Percentiles rank a stretch among this genome's conserved stretches.
phyloP scores from a whole-genome alignment of 2,329 filamentous ascomycete species.

The Penicillium sumatraense region DNA sequence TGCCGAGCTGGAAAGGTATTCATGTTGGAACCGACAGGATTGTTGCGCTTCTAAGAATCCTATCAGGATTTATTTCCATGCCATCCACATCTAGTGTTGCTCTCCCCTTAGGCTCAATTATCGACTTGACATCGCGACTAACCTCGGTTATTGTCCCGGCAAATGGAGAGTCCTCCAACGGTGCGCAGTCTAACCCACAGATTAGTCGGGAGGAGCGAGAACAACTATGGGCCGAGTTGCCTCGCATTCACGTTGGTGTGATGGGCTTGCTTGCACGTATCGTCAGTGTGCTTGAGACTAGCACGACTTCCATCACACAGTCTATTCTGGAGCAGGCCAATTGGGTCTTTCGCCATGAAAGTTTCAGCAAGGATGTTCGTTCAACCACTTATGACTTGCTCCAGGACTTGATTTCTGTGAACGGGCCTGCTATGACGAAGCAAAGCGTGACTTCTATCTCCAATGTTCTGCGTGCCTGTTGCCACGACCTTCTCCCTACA shows the following conservation, averaged over 20 bases:
- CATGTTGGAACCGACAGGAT: slow-evolving; percentile 73
- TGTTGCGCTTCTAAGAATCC: slow-evolving; percentile 65
- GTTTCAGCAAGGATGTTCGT: slow-evolving; percentile 59
- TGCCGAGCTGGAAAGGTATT: slow-evolving; percentile 77
- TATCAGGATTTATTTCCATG: slow-evolving; percentile 66
- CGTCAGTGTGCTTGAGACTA: slow-evolving; percentile 61
- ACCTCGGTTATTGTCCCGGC: slow-evolving; percentile 65
- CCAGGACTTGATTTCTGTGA: slow-evolving; percentile 60
- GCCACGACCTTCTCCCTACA: slow-evolving; percentile 69
- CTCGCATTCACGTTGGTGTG: slow-evolving; percentile 74
- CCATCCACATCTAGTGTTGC: slow-evolving; percentile 69
- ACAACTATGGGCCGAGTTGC: slow-evolving; percentile 73
- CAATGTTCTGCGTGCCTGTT: slow-evolving; percentile 69
- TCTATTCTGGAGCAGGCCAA: slow-evolving; percentile 72
- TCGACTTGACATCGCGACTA: slow-evolving; percentile 73
- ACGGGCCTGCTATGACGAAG: slow-evolving; percentile 71
- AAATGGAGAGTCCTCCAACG: slow-evolving; percentile 48
- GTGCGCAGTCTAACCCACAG: slow-evolving; percentile 70
- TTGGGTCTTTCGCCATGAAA: slow-evolving; percentile 68
- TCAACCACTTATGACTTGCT: slow-evolving; percentile 64
- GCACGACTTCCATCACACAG: slow-evolving; percentile 63
- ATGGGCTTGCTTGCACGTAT: slow-evolving; percentile 66
- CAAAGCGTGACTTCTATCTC: slow-evolving; percentile 66
- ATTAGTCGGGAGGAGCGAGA: slow-evolving; percentile 82
- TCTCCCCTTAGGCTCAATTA: slow-evolving; percentile 68